Conservation (phyloP, 2,329 filamentous ascomycete genomes). For the Fusarium agapanthi region DNA sequence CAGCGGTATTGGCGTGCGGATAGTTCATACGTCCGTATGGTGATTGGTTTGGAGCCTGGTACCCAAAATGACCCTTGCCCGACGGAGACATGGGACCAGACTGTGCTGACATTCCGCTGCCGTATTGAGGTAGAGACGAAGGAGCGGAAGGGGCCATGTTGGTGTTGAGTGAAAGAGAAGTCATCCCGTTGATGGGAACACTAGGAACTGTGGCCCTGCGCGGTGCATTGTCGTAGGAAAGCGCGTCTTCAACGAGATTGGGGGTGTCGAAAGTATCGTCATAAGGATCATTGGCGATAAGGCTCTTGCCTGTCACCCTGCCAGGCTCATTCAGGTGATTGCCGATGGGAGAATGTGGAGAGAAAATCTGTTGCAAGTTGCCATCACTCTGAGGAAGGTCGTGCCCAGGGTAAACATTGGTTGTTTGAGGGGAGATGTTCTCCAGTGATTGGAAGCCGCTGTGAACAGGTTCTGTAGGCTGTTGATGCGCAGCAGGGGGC, state of each 20-base stretch:
- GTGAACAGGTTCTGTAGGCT: slow-evolving; percentile 51
- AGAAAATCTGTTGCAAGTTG: slow-evolving; percentile 70
- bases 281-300: slow-evolving; percentile 71
- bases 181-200: slow-evolving; percentile 74
- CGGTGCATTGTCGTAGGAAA: slow-evolving; percentile 64
- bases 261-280: slow-evolving; percentile 75
- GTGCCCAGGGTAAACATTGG: slow-evolving; percentile 58
- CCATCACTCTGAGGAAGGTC: slow-evolving; percentile 69
- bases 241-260: slow-evolving; percentile 73
- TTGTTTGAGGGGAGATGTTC: slow-evolving; percentile 68
- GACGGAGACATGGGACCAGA: slow-evolving; percentile 27
- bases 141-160: slow-evolving; percentile 56
- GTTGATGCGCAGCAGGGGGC: slow-evolving; percentile 45
- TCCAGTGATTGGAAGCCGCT: slow-evolving; percentile 71
- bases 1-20: slow-evolving; percentile 90
- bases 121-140: slow-evolving; percentile 61
- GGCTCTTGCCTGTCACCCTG: slow-evolving; percentile 71
- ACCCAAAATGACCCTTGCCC: slow-evolving; percentile 16
- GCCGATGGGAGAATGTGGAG: slow-evolving; percentile 76
- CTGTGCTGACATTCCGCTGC: slow-evolving; percentile 52
- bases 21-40: slow-evolving; percentile 73
- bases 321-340: slow-evolving; percentile 71
- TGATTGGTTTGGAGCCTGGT: slow-evolving; percentile 56
- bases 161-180: slow-evolving; percentile 76
- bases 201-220: slow-evolving; percentile 76